Evolutionary conservation across 1,284 basidiomycete genomes (phyloP).

Genomic region (Malassezia dermatis): DNA sequence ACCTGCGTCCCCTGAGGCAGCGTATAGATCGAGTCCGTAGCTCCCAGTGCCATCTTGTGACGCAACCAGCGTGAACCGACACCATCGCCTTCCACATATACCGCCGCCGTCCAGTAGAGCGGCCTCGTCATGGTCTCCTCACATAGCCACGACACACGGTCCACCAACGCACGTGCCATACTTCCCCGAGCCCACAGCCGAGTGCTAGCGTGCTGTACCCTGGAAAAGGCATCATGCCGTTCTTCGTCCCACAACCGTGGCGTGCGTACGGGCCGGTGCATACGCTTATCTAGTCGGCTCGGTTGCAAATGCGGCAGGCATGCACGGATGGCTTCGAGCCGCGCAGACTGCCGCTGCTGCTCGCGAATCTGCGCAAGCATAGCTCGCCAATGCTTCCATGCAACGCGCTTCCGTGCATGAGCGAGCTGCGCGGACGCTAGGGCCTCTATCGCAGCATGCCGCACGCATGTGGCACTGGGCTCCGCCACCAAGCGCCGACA

Average conservation of each 20-base stretch:
- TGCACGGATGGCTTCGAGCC: conserved; percentile 6
- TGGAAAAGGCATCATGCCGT: not conserved
- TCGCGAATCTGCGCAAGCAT: conserved; percentile 1
- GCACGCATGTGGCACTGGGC: not conserved
- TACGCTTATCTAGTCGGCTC: not conserved
- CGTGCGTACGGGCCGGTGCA: not conserved
- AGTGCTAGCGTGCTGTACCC: not conserved
- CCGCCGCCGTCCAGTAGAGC: not conserved
- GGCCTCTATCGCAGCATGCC: not conserved
- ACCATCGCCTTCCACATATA: not conserved
- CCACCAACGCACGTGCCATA: not conserved
- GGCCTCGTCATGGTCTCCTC: not conserved
- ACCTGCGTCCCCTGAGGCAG: not conserved
- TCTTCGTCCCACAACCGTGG: not conserved
- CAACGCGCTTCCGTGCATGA: not conserved
- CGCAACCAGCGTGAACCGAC: not conserved
- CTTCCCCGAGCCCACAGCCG: not conserved
- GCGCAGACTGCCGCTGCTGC: conserved; percentile 5
- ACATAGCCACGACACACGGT: not conserved
- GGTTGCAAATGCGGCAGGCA: conserved; percentile 2
- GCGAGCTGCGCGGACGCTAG: not conserved
- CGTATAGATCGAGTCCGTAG: not conserved
- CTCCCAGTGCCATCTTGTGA: conserved; percentile 1
- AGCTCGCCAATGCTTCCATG: not conserved
- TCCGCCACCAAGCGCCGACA: not conserved